A percentile compares a stretch with the other conserved stretches of the same genome.
These are phyloP conservation scores for Antitrichia curtipendula DNA, from an alignment of 225 moss, liverwort and hornwort genomes.

Conservation along the genomic window DNA sequence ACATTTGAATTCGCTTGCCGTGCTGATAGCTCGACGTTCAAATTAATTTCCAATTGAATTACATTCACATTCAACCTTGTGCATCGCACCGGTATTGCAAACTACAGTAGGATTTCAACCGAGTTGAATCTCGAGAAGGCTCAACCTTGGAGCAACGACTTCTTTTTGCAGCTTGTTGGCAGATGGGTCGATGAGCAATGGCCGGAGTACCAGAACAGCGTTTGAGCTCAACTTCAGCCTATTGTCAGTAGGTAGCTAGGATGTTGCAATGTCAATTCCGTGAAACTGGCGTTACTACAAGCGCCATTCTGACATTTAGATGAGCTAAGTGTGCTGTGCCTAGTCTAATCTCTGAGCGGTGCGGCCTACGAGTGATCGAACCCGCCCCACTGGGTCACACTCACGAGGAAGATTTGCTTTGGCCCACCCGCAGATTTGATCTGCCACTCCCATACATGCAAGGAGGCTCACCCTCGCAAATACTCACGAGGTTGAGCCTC, in stretches of 20 bases:
- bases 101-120: background rate
- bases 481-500: background rate
- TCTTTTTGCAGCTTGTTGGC: constrained; percentile 8
- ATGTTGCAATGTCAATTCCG: background rate
- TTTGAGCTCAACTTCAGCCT: background rate
- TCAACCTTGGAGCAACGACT: background rate
- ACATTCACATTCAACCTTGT: background rate
- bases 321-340: background rate
- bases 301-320: background rate
- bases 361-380: background rate
- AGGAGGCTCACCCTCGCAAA: background rate
- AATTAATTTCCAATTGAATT: background rate
- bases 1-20: background rate
- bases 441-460: background rate
- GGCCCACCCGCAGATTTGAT: background rate
- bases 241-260: background rate
- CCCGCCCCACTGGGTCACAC: background rate
- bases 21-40: background rate
- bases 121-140: constrained; percentile 16
- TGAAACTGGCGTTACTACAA: background rate
- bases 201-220: constrained; percentile 1
- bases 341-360: background rate
- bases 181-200: background rate
- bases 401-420: background rate
- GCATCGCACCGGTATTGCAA: too few species aligned